Base-by-base conservation (phyloP, 1,284 basidiomycete species). In the Ceratobasidium papillatum region DNA sequence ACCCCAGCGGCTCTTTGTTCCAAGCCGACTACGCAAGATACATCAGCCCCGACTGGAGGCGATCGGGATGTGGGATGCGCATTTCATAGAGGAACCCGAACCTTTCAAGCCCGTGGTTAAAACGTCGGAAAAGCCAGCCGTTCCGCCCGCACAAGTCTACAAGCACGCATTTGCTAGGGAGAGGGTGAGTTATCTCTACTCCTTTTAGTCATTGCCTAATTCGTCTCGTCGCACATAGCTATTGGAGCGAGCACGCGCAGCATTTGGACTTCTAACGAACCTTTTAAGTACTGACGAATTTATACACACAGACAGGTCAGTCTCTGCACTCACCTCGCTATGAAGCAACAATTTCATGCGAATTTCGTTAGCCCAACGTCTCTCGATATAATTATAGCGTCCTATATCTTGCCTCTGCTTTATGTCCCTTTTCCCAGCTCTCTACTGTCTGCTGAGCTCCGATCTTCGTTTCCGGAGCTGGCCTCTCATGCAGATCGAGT, bases 1-100 rank as follows among this genome's bases (percentile, higher is more conserved):
- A 1, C 92, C 91, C 0, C 90, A 91, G 77, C 85, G 87, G 5
- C 93, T 92, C 79, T 94, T 90, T 78, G 86, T 92, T 1, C 90
- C 92, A 0, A 79, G 81, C 7, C 86, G 91, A 19, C 85, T 94
- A 56, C 86, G 91, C 34, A 83, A 86, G 34, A 80, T 84, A 9
- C 86, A 90, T 77, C 84, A 82, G 75, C 83, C 86, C 3, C 86
- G 91, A 9, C 82, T 94, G 27, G 87, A 91, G 79, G 85, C 85
- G 3, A 85, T 85, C 27, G 90, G 88, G 12, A 80, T 93, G 22
- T 93, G 92, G 91, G 84, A 82, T 77, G 82, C 84, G 17, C 82
- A 81, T 1, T 71, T 41, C 32, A 59, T 59, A 2, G 78, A 79
- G 34, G 79, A 81, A 32, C 80, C 83, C 2, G 87, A 89, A 75